phyloP scores from a whole-genome alignment of 805 yeast species.

The Barnettozyma salicaria region DNA sequence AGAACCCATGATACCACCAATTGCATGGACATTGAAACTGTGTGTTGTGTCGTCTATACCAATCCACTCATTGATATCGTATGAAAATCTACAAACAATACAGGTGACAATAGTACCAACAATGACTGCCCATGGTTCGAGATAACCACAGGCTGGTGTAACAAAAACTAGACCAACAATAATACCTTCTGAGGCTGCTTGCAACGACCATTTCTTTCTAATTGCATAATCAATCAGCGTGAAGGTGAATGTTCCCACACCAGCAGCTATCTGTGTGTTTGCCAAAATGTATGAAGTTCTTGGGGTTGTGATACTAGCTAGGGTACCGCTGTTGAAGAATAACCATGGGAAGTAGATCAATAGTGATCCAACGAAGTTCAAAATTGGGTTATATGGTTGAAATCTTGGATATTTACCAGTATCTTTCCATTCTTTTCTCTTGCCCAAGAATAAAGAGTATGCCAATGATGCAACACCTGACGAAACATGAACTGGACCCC shows the following conservation, averaged over 20 bases:
- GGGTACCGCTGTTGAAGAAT: slow-evolving; percentile 85
- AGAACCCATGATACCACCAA: slow-evolving; percentile 89
- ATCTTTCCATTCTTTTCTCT: slow-evolving; percentile 47
- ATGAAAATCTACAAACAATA: slow-evolving; percentile 76
- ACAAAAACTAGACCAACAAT: slow-evolving; percentile 98
- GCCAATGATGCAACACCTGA: slow-evolving; percentile 91
- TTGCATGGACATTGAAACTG: slow-evolving; percentile 93
- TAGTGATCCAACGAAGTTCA: slow-evolving; percentile 82
- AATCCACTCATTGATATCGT: slow-evolving; percentile 71
- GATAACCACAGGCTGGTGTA: slow-evolving; percentile 88
- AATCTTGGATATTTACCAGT: slow-evolving; percentile 50
- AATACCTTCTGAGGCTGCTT: slow-evolving; percentile 89
- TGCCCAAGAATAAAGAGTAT: slow-evolving; percentile 69
- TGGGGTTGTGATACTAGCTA: slow-evolving; percentile 68
- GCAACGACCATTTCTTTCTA: slow-evolving; percentile 85
- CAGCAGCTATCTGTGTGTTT: slow-evolving; percentile 87
- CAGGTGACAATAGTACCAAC: slow-evolving; percentile 78
- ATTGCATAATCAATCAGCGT: slow-evolving; percentile 76
- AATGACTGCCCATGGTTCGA: slow-evolving; percentile 88
- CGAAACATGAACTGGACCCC: slow-evolving; percentile 93
- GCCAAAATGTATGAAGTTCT: slow-evolving; percentile 83
- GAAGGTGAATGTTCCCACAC: slow-evolving; percentile 87
- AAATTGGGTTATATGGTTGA: slow-evolving; percentile 88
- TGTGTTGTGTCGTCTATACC: slow-evolving; percentile 88
- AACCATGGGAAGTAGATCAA: slow-evolving; percentile 96